Conservation (phyloP, 208 protist genomes). For the Vickermania ingenoplastis region DNA sequence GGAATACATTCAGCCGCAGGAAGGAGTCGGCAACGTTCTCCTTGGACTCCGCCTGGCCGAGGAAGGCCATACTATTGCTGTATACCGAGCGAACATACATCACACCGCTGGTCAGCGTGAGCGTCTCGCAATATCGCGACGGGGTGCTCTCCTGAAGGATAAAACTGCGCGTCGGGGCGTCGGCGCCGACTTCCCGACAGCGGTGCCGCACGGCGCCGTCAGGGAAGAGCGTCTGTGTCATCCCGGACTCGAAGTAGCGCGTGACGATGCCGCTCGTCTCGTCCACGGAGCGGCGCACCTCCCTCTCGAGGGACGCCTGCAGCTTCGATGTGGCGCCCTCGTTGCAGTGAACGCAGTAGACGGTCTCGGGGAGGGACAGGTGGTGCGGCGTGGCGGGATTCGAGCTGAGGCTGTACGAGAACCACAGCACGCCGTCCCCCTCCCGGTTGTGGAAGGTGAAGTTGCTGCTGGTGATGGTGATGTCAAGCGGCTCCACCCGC, state of each 20-base stretch:
- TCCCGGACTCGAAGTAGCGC: conserved; percentile 55
- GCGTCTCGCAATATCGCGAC: background rate
- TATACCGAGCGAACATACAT: conserved; percentile 3
- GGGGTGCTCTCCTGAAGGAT: background rate
- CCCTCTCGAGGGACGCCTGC: conserved; percentile 33
- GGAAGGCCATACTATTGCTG: conserved; percentile 4
- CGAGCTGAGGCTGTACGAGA: conserved; percentile 9
- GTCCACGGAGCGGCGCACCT: conserved; percentile 43
- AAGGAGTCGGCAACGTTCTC: conserved; percentile 2
- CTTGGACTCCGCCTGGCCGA: background rate
- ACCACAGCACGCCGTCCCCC: conserved; percentile 6
- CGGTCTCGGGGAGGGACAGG: conserved; percentile 13
- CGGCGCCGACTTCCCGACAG: conserved; percentile 7
- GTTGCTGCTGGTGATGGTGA: conserved; percentile 18
- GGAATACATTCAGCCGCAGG: conserved; percentile 2
- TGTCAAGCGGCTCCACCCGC: conserved; percentile 3
- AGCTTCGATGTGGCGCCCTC: conserved; percentile 8
- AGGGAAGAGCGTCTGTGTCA: conserved; percentile 48
- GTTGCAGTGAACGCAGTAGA: conserved; percentile 31
- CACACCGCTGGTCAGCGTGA: background rate
- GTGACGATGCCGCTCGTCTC: conserved; percentile 39
- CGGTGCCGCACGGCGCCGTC: conserved; percentile 53
- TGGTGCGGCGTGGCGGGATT: background rate
- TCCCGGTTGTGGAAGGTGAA: conserved; percentile 14
- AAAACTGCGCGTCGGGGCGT: background rate